A percentile compares a stretch with the other conserved stretches of the same genome.
These are phyloP conservation scores for Nicotiana obtusifolia DNA, from an alignment of 257 asterid genomes.

Conservation along the genomic window DNA sequence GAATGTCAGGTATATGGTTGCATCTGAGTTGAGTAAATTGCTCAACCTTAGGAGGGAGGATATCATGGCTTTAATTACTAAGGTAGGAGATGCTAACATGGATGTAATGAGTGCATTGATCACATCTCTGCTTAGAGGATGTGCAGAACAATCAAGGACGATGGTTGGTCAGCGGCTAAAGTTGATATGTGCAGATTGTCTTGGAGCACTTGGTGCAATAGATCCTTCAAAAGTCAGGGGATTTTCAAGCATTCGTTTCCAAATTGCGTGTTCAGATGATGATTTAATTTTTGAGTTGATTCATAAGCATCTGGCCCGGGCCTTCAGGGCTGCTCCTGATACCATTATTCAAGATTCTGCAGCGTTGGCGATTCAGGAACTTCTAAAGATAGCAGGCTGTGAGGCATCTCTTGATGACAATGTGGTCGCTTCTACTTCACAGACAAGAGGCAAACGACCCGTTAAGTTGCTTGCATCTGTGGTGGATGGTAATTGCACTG, in stretches of 20 bases:
- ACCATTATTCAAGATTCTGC: conserved; percentile 88
- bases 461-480: conserved; percentile 37
- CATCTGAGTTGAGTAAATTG: conserved; percentile 81
- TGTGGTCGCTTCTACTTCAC: conserved; percentile 33
- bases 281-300: conserved; percentile 91
- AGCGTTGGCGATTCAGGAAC: conserved; percentile 95
- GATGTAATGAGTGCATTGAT: conserved; percentile 80
- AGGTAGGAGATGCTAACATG: conserved; percentile 68
- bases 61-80: conserved; percentile 53
- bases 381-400: conserved; percentile 83
- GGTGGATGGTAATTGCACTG: conserved; percentile 30
- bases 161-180: conserved; percentile 86
- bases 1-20: conserved; percentile 97
- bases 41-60: conserved; percentile 66
- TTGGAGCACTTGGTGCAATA: conserved; percentile 93
- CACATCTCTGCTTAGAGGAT: conserved; percentile 85
- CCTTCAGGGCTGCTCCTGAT: conserved; percentile 93
- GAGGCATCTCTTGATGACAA: conserved; percentile 70
- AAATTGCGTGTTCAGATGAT: conserved; percentile 97
- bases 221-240: conserved; percentile 95
- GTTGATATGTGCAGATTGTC: conserved; percentile 88
- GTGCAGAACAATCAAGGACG: conserved; percentile 95
- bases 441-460: conserved; percentile 29
- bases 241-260: conserved; percentile 62
- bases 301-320: conserved; percentile 93